These are phyloP conservation scores for Potentilla sterilis DNA, from an alignment of 306 rosid genomes.

Conservation along the genomic window DNA sequence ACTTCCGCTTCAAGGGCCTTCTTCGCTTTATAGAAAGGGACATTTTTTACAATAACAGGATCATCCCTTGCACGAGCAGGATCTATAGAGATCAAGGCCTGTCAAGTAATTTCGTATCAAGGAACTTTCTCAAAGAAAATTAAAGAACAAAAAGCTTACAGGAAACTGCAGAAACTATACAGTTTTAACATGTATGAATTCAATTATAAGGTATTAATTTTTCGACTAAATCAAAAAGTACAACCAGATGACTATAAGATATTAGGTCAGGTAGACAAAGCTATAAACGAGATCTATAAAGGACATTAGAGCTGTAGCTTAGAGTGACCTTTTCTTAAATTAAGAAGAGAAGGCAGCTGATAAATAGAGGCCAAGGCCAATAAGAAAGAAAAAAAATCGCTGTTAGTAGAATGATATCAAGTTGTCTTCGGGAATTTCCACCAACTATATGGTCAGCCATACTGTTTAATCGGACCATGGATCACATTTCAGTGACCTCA, in stretches of 20 bases:
- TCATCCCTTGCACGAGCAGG: constrained; percentile 91
- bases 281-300: background rate
- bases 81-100: constrained; percentile 85
- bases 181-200: background rate
- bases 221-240: background rate
- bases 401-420: background rate
- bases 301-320: background rate
- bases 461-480: background rate
- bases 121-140: background rate
- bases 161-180: background rate
- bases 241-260: constrained; percentile 1
- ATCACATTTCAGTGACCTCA: background rate
- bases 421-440: background rate
- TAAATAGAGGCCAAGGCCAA: constrained; percentile 3
- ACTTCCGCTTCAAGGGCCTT: constrained; percentile 77
- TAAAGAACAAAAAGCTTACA: background rate
- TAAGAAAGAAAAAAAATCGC: background rate
- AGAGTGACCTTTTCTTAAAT: background rate
- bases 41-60: constrained; percentile 76
- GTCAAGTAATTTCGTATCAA: constrained; percentile 24
- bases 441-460: background rate
- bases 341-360: background rate
- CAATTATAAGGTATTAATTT: background rate
- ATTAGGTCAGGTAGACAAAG: background rate
- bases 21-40: constrained; percentile 86